A percentile compares a stretch with the other conserved stretches of the same genome.
Conservation (phyloP, 176 grass and related monocot species). For the Themeda triandra region DNA sequence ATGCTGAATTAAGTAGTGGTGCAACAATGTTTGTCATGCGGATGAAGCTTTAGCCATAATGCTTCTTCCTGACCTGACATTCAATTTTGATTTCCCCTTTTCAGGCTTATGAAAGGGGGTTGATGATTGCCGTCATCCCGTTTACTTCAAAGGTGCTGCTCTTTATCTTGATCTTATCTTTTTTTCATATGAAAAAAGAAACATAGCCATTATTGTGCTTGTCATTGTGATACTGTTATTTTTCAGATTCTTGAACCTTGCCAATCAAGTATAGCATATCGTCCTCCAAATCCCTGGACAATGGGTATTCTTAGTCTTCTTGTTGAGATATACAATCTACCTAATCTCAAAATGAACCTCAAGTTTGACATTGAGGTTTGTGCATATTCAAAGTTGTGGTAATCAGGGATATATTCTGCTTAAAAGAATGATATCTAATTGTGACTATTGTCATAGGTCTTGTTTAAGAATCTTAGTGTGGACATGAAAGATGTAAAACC, state of each 20-base stretch:
- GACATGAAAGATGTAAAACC: slow-evolving; percentile 99
- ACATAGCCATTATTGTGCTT: slow-evolving; percentile 4
- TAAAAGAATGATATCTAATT: slow-evolving; percentile 22
- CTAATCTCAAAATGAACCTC: slow-evolving; percentile 99
- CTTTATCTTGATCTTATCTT: slow-evolving; percentile 20
- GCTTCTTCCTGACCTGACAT: not conserved
- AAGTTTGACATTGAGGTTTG: slow-evolving; percentile 97
- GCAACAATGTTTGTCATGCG: not conserved
- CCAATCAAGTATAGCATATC: slow-evolving; percentile 93
- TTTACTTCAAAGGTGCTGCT: slow-evolving; percentile 91
- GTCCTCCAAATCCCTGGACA: slow-evolving; percentile 98
- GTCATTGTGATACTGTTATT: slow-evolving; percentile 23
- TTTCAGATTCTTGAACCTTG: slow-evolving; percentile 95
- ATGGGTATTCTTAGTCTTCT: slow-evolving; percentile 98
- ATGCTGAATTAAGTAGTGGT: not conserved
- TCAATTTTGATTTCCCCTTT: slow-evolving; percentile 26
- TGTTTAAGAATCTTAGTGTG: slow-evolving; percentile 95
- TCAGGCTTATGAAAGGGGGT: slow-evolving; percentile 92
- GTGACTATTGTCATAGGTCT: slow-evolving; percentile 49
- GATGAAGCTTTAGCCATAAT: not conserved
- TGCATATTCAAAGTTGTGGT: slow-evolving; percentile 14
- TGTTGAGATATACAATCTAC: slow-evolving; percentile 87
- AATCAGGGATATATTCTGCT: slow-evolving; percentile 11
- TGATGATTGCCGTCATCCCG: slow-evolving; percentile 97
- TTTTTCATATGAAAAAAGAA: not conserved